phyloP scores from a whole-genome alignment of 176 grass and related monocot species.

The Guadua angustifolia region DNA sequence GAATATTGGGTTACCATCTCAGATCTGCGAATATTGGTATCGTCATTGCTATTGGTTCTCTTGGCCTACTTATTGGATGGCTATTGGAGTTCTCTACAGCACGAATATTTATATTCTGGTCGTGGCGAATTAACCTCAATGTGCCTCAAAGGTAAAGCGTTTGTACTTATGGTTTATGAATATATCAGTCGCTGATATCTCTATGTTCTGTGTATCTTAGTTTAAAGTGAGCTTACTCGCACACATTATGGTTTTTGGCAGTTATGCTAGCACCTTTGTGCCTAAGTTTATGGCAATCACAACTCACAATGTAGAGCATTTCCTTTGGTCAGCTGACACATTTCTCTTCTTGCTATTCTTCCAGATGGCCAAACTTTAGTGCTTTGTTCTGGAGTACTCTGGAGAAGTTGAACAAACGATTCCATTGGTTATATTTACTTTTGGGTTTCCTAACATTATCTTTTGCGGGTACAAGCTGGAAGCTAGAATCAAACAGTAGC shows the following conservation, averaged over 20 bases:
- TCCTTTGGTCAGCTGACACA: conserved; percentile 32
- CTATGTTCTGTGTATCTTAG: not conserved
- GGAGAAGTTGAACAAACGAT: conserved; percentile 73
- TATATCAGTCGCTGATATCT: conserved; percentile 4
- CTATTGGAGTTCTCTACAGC: conserved; percentile 78
- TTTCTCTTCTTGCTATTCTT: conserved; percentile 38
- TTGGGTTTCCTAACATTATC: conserved; percentile 78
- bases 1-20: conserved; percentile 33
- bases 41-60: conserved; percentile 80
- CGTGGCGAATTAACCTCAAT: conserved; percentile 63
- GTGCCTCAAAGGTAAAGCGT: conserved; percentile 54
- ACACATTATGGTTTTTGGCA: conserved; percentile 8
- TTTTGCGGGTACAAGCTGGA: conserved; percentile 85
- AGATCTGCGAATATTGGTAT: conserved; percentile 90
- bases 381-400: conserved; percentile 64
- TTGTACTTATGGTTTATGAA: conserved; percentile 17
- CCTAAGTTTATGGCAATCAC: not conserved
- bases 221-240: conserved; percentile 8
- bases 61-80: conserved; percentile 88
- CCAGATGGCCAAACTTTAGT: conserved; percentile 70
- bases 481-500: conserved; percentile 76
- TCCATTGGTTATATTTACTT: conserved; percentile 70
- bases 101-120: conserved; percentile 59
- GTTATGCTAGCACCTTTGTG: conserved; percentile 1
- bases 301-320: not conserved